Conservation (phyloP, 495 filamentous ascomycete genomes). For the Podospora fimiseda region DNA sequence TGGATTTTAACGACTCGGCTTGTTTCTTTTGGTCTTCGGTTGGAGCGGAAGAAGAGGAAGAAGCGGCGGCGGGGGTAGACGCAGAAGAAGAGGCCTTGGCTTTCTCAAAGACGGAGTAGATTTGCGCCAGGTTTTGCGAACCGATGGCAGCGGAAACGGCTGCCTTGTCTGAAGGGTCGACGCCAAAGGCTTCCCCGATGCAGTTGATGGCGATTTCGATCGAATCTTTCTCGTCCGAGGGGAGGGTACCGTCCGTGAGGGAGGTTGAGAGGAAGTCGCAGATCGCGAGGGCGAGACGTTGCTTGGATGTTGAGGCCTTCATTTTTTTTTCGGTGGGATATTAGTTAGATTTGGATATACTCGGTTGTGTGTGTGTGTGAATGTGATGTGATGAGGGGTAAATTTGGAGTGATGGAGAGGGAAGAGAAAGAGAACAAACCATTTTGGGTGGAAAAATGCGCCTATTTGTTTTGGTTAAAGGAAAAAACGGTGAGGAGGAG, state of each 20-base stretch:
- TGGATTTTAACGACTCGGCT: slow-evolving; percentile 81
- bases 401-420: not conserved
- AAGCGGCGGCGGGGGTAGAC: slow-evolving; percentile 17
- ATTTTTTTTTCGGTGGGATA: slow-evolving; percentile 3
- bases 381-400: too few species aligned
- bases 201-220: slow-evolving; percentile 90
- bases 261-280: slow-evolving; percentile 88
- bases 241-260: slow-evolving; percentile 79
- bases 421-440: not conserved
- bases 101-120: slow-evolving; percentile 96
- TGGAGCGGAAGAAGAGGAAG: slow-evolving; percentile 18
- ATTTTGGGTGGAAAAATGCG: not conserved
- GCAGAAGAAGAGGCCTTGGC: slow-evolving; percentile 50
- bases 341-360: not conserved
- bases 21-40: slow-evolving; percentile 58
- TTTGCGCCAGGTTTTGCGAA: slow-evolving; percentile 74
- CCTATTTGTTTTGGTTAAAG: not conserved
- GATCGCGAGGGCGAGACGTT: slow-evolving; percentile 93
- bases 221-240: slow-evolving; percentile 78
- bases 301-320: slow-evolving; percentile 64
- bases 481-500: not conserved
- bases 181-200: slow-evolving; percentile 90
- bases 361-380: too few species aligned
- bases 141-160: slow-evolving; percentile 72
- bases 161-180: slow-evolving; percentile 71